These are phyloP conservation scores for Amanita phalloides DNA, from an alignment of 768 basidiomycete genomes.

Conservation along the genomic window DNA sequence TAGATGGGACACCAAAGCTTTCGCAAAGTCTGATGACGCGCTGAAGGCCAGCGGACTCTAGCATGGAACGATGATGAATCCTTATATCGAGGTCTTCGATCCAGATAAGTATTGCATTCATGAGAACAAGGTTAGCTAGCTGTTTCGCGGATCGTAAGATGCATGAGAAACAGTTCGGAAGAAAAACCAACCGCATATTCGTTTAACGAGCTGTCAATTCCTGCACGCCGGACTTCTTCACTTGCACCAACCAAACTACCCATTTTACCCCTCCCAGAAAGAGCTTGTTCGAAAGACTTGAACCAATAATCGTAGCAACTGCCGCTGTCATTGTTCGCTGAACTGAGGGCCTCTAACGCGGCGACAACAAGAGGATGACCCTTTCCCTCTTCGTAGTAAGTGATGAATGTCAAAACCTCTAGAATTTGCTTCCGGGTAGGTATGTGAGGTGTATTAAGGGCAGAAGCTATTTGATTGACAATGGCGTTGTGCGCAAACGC, in stretches of 20 bases:
- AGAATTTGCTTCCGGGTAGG: slow-evolving; percentile 67
- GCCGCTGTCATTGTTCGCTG: slow-evolving; percentile 47
- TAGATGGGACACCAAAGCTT: slow-evolving; percentile 48
- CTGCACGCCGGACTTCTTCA: slow-evolving; percentile 69
- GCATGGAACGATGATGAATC: slow-evolving; percentile 77
- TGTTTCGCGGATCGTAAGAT: slow-evolving; percentile 16
- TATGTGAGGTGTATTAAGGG: slow-evolving; percentile 73
- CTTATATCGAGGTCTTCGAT: slow-evolving; percentile 77
- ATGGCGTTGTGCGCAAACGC: slow-evolving; percentile 64
- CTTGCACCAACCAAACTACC: slow-evolving; percentile 93
- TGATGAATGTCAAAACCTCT: slow-evolving; percentile 70
- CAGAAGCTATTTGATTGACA: slow-evolving; percentile 70
- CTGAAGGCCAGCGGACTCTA: slow-evolving; percentile 80
- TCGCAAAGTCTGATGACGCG: slow-evolving; percentile 63
- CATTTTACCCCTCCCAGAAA: slow-evolving; percentile 87
- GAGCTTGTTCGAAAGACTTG: slow-evolving; percentile 60
- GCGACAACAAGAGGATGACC: slow-evolving; percentile 59
- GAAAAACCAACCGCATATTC: slow-evolving; percentile 70
- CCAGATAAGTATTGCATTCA: slow-evolving; percentile 53
- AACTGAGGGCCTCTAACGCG: slow-evolving; percentile 66
- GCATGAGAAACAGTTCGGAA: neutral
- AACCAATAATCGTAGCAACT: slow-evolving; percentile 86
- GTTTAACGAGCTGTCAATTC: slow-evolving; percentile 57
- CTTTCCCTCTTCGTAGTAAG: slow-evolving; percentile 52
- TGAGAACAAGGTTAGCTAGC: slow-evolving; percentile 63